Evolutionary conservation across 306 rosid genomes (phyloP), one percentile per base, ranked within the genome.

Genomic region (Ammopiptanthus mongolicus): DNA sequence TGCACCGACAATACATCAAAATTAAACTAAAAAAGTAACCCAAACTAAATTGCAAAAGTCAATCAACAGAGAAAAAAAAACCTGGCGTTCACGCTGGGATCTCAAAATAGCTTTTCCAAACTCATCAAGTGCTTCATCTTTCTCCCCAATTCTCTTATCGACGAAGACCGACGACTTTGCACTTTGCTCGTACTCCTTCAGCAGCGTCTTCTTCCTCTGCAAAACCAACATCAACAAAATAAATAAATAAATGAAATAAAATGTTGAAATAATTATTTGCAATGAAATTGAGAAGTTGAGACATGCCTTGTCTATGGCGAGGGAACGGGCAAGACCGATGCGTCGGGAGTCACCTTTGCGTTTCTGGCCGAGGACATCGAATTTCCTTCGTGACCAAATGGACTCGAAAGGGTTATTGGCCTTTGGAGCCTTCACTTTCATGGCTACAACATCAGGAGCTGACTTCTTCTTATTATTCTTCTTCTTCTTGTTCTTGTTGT

Each of bases 321-420:
- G 65, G 11, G 97, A 90, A 71, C 98, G 98, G 46, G 93, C 88
- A 2, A 78, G 83, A 34, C 98, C 98, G 8, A 82, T 13, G 17
- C 98, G 93, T 15, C 84, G 89, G 64, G 89, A 78, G 55, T 95
- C 98, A 9, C 97, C 98, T 75, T 88, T 95, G 41, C 92, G 96
- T 71, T 91, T 95, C 84, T 90, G 89, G 0, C 97, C 98, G 6
- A 95, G 79, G 2, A 90, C 75, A 15, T 91, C 93, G 74, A 95
- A 95, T 69, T 95, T 95, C 48, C 91, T 65, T 0, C 87, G 83
- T 11, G 97, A 85, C 97, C 97, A 87, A 14, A 95, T 90, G 5
- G 87, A 86, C 75, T 91, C 98, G 78, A 95, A 95, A 1, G 93
- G 96, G 25, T 88, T 91, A 23, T 42, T 51, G 36, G 75, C 69